A percentile compares a stretch with the other conserved stretches of the same genome.
These are phyloP conservation scores for Thermomucor indicae-seudaticae DNA, from an alignment of 371 early-diverging fungal species.

Conservation along the genomic window DNA sequence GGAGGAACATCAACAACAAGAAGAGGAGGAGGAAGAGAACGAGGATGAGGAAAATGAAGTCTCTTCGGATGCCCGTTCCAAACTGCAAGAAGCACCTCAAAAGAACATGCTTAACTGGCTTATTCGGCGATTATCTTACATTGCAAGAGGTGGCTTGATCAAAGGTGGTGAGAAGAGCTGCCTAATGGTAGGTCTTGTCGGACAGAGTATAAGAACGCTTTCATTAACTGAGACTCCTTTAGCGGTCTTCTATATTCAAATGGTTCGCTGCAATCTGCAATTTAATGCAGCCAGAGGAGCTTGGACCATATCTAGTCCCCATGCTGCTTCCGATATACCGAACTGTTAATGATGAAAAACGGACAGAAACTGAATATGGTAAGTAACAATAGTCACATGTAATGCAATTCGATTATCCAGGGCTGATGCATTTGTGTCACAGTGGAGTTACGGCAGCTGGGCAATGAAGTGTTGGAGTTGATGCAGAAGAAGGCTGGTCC, in stretches of 20 bases:
- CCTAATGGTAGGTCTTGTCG: conserved; percentile 8
- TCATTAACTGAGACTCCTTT: conserved; percentile 15
- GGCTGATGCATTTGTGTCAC: conserved; percentile 1
- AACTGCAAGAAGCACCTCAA: conserved; percentile 16
- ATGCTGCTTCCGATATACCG: conserved; percentile 82
- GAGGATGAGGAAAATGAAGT: neutral
- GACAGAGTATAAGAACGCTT: neutral
- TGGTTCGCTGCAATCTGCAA: conserved; percentile 88
- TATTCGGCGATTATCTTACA: conserved; percentile 61
- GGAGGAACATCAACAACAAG: too few species aligned
- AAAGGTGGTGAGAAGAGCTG: conserved; percentile 14
- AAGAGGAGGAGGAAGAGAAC: neutral
- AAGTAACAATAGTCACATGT: conserved; percentile 5
- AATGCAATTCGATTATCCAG: neutral
- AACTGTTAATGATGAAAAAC: conserved; percentile 69
- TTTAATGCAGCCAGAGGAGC: conserved; percentile 52
- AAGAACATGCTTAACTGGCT: conserved; percentile 57
- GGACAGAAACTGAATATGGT: conserved; percentile 59
- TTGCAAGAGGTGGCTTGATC: conserved; percentile 62
- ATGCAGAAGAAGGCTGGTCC: conserved; percentile 79
- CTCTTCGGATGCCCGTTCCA: conserved; percentile 7
- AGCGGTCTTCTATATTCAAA: conserved; percentile 80
- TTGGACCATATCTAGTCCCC: conserved; percentile 62
- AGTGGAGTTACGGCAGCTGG: conserved; percentile 74
- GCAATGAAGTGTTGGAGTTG: conserved; percentile 77